Conservation (phyloP, 768 basidiomycete species). For the Mycena latifolia region DNA sequence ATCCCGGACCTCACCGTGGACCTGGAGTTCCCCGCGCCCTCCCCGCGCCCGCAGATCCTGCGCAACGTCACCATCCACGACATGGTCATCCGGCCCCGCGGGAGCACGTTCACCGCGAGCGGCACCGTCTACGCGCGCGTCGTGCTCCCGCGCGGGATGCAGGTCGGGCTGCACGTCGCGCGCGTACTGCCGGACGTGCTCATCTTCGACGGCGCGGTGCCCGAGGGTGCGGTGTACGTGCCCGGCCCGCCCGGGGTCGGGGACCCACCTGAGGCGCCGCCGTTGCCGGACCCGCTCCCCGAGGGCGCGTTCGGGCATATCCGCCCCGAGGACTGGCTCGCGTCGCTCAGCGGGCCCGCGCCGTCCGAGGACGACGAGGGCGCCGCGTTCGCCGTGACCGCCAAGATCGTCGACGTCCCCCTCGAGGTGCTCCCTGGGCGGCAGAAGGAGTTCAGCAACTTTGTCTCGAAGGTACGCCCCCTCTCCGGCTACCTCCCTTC, state of each 20-base stretch:
- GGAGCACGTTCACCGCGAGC: conserved; percentile 69
- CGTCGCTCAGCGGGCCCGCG: conserved; percentile 54
- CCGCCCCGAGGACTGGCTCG: conserved; percentile 77
- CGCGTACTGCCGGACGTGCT: conserved; percentile 82
- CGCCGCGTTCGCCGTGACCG: conserved; percentile 68
- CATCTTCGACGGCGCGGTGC: conserved; percentile 80
- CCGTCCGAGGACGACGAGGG: conserved; percentile 62
- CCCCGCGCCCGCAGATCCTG: conserved; percentile 73
- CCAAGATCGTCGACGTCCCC: conserved; percentile 79
- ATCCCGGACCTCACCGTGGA: conserved; percentile 60
- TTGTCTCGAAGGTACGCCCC: conserved; percentile 75
- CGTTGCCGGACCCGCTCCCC: conserved; percentile 77
- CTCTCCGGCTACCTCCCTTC: too few relatives aligned
- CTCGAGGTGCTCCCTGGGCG: conserved; percentile 84
- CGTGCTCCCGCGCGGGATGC: conserved; percentile 77
- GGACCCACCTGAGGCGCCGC: conserved; percentile 50
- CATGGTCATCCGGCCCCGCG: conserved; percentile 75
- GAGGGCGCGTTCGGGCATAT: conserved; percentile 83
- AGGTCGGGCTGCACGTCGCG: conserved; percentile 72
- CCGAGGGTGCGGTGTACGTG: conserved; percentile 42
- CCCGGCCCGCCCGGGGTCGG: not conserved
- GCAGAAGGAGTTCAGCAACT: conserved; percentile 79
- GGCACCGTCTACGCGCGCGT: conserved; percentile 75
- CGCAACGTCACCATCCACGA: conserved; percentile 79
- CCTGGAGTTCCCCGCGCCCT: conserved; percentile 74